Evolutionary conservation across 441 rosid species (phyloP).

Genomic region (Theobroma grandiflorum): DNA sequence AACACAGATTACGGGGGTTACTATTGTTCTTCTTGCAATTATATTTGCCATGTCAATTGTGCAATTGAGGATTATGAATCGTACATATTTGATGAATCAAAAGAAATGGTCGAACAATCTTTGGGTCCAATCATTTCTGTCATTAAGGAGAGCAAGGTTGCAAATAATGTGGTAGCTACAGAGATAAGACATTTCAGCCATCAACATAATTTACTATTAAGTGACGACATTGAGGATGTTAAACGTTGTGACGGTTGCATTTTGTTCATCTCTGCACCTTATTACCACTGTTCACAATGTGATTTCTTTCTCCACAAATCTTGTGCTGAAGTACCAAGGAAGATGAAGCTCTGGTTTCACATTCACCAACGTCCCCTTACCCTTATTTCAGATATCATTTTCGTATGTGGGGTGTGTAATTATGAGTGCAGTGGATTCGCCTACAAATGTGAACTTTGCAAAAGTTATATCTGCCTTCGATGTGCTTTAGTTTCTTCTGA

Average conservation of each 20-base stretch:
- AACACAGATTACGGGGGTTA: conserved; percentile 5
- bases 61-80: not conserved
- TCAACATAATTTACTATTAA: not conserved
- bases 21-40: not conserved
- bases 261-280: not conserved
- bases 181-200: not conserved
- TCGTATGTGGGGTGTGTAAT: not conserved
- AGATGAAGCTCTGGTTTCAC: not conserved
- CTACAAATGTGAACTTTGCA: not conserved
- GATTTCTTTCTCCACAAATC: conserved; percentile 14
- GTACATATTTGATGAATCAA: too few species aligned
- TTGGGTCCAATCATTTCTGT: too few species aligned
- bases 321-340: not conserved
- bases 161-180: not conserved
- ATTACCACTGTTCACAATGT: not conserved
- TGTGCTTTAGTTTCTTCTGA: not conserved
- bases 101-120: too few species aligned
- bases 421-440: not conserved
- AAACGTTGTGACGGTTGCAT: conserved; percentile 9
- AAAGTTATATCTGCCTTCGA: not conserved
- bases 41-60: conserved; percentile 17
- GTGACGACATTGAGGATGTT: not conserved
- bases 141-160: too few species aligned
- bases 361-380: accelerated
- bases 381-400: not conserved